Conservation (phyloP, 1,284 basidiomycete genomes). For the Marasmius tenuissimus region DNA sequence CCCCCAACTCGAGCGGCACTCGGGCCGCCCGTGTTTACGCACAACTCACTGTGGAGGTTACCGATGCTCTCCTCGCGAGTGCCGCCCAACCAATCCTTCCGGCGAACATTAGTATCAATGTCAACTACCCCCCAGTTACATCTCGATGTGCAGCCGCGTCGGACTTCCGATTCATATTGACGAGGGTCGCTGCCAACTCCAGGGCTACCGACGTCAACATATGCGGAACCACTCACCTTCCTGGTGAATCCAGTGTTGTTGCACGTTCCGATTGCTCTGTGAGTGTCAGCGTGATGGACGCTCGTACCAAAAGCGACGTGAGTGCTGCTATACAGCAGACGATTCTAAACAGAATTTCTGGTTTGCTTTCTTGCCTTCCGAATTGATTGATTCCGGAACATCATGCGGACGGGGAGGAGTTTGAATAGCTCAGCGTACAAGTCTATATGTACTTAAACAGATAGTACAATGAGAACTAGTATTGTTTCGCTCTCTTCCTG, state of each 20-base stretch:
- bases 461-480: too few relatives aligned
- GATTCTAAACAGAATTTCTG: slow-evolving; percentile 35
- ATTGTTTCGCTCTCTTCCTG: too few relatives aligned
- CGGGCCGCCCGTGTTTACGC: slow-evolving; percentile 42
- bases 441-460: too few relatives aligned
- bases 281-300: slow-evolving; percentile 47
- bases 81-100: slow-evolving; percentile 34
- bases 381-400: not conserved
- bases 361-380: slow-evolving; percentile 28
- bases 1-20: slow-evolving; percentile 32
- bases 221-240: slow-evolving; percentile 41
- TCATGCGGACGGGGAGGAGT: too few relatives aligned
- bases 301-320: slow-evolving; percentile 43
- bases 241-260: slow-evolving; percentile 40
- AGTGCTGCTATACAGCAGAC: slow-evolving; percentile 36
- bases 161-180: slow-evolving; percentile 45
- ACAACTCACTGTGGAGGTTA: slow-evolving; percentile 39
- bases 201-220: slow-evolving; percentile 37
- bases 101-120: slow-evolving; percentile 41
- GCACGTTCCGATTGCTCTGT: slow-evolving; percentile 38
- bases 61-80: slow-evolving; percentile 33
- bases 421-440: too few relatives aligned
- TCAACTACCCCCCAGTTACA: slow-evolving; percentile 45
- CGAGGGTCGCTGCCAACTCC: slow-evolving; percentile 33
- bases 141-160: slow-evolving; percentile 34